Evolutionary conservation across 2,329 filamentous ascomycete species (phyloP).

Genomic region (Cryphonectria carpinicola): DNA sequence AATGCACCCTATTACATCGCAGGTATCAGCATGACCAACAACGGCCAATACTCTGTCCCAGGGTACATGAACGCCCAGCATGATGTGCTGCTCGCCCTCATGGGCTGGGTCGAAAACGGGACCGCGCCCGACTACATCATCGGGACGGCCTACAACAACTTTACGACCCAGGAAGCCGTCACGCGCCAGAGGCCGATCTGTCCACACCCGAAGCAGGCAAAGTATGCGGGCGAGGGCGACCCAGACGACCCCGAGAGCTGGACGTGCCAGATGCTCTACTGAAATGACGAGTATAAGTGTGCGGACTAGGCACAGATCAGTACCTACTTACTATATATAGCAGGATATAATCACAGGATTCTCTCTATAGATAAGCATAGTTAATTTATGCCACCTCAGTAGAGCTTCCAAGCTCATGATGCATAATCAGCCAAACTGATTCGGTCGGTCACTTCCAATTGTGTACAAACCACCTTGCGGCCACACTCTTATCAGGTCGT

Average conservation of each 20-base stretch:
- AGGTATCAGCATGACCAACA: neutral
- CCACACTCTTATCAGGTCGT: neutral
- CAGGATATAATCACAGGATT: too few relatives aligned
- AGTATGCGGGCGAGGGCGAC: neutral
- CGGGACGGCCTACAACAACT: slow-evolving; percentile 6
- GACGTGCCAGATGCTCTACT: neutral
- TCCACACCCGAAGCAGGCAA: slow-evolving; percentile 1
- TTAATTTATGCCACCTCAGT: too few relatives aligned
- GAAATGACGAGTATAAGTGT: neutral
- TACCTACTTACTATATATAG: too few relatives aligned
- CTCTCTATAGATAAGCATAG: too few relatives aligned
- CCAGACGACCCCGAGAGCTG: neutral
- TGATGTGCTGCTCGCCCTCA: slow-evolving; percentile 32
- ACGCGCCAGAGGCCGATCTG: neutral
- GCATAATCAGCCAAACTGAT: too few relatives aligned
- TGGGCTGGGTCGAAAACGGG: slow-evolving; percentile 38
- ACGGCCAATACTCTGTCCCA: slow-evolving; percentile 2
- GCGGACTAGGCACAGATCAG: neutral
- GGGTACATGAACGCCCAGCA: slow-evolving; percentile 31
- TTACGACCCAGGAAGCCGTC: neutral
- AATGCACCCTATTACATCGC: neutral
- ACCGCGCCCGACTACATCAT: slow-evolving; percentile 31
- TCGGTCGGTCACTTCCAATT: too few relatives aligned
- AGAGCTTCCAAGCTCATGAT: too few relatives aligned
- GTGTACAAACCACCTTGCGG: too few relatives aligned